Base-by-base conservation (phyloP, 768 basidiomycete species). In the Clavulina sp. region DNA sequence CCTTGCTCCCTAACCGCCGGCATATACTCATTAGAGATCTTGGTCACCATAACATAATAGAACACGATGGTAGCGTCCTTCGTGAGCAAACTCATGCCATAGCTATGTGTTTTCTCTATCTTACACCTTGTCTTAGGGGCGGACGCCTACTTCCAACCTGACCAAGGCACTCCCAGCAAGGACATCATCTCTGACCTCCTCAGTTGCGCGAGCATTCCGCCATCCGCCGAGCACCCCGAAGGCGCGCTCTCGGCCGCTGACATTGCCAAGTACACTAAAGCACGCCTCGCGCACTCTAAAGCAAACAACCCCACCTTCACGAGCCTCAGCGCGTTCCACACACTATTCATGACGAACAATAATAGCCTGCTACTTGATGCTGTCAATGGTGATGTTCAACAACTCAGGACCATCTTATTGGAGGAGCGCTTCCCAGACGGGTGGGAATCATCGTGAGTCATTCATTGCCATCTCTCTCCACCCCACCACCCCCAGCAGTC, bases 351-450 rank as follows among this genome's bases (percentile, higher is more conserved):
- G 31, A 54, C 32, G 51, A 84, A 81, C 63, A 70, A 59, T 47
- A 44, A 77, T 0, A 74, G 80, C 0, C 79, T 80, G 1, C 55
- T 86, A 49, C 63, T 80, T 18, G 73, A 73, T 1, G 75, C 79
- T 49, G 80, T 84, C 56, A 84, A 81, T 3, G 81, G 83, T 2
- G 68, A 70, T n/a, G 59, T 80, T 3, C 62, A 66, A 5, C 78
- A 80, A 52, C 57, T 86, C 33, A 64, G 71, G 36, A 56, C 70
- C 0, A 59, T 81, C 47, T 62, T 87, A 21, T 60, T 68, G 7
- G 79, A 87, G 40, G 84, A 87, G 57, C 73, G 81, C 16, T 59
- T 87, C 30, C 78, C 79, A 0, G 70, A 80, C 0, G 75, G 76
- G 23, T 86, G 81, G 81, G 81, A 85, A 60, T 70, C 83, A 0